These are phyloP conservation scores for Xylaria palmicola DNA, from an alignment of 495 filamentous ascomycete species.

Conservation along the genomic window DNA sequence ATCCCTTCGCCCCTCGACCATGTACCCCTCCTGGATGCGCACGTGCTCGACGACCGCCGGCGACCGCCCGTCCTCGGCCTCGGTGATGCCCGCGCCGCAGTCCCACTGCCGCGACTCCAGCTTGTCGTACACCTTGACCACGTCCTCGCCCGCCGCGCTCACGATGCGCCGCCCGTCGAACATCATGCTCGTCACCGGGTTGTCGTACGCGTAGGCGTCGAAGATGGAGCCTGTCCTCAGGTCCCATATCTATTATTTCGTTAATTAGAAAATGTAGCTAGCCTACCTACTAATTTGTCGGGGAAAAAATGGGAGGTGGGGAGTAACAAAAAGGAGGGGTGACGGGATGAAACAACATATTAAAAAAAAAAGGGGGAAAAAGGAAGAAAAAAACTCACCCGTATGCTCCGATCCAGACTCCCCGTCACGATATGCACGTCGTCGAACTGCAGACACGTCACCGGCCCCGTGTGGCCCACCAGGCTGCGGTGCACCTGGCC, in stretches of 20 bases:
- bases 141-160: slow-evolving; percentile 82
- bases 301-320: slow-evolving; percentile 1
- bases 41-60: slow-evolving; percentile 81
- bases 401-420: slow-evolving; percentile 87
- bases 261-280: background rate
- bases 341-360: too few species aligned
- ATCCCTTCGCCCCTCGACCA: slow-evolving; percentile 85
- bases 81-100: slow-evolving; percentile 77
- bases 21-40: slow-evolving; percentile 88
- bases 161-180: slow-evolving; percentile 92
- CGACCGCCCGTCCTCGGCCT: slow-evolving; percentile 58
- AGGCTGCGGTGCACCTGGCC: slow-evolving; percentile 95
- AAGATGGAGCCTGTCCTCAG: slow-evolving; percentile 93
- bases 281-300: slow-evolving; percentile 21
- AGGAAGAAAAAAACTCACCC: slow-evolving; percentile 61
- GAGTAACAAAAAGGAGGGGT: too few species aligned
- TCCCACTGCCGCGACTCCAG: slow-evolving; percentile 95
- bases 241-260: slow-evolving; percentile 82
- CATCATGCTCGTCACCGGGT: slow-evolving; percentile 95
- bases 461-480: slow-evolving; percentile 93
- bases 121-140: slow-evolving; percentile 98
- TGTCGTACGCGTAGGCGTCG: slow-evolving; percentile 94
- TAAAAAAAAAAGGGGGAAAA: too few species aligned
- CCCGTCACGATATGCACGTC: slow-evolving; percentile 94
- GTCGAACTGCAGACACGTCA: slow-evolving; percentile 95